Evolutionary conservation across 164 flowering plant species (phyloP).

Genomic region (Paratinospora sagittata): DNA sequence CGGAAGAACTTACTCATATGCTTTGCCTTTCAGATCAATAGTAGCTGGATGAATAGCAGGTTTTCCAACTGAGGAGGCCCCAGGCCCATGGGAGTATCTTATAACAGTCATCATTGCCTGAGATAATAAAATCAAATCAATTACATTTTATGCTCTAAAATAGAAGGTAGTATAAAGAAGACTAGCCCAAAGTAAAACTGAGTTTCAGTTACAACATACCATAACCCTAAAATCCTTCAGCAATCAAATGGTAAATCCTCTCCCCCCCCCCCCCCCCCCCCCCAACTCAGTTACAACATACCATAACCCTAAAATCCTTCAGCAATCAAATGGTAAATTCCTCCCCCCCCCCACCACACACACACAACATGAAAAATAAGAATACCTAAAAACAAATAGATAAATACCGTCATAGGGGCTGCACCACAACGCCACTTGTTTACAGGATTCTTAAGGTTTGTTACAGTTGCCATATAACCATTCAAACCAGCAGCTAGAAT

Average conservation of each 20-base stretch:
- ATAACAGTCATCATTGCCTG: slow-evolving; percentile 98
- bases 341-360: neutral
- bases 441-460: slow-evolving; percentile 84
- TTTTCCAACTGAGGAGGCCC: slow-evolving; percentile 57
- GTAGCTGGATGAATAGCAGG: slow-evolving; percentile 90
- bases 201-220: neutral
- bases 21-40: slow-evolving; percentile 90
- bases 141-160: neutral
- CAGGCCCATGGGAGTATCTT: slow-evolving; percentile 69
- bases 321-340: neutral
- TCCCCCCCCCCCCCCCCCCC: too few species aligned
- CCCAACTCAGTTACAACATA: too few species aligned
- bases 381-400: neutral
- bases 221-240: neutral
- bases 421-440: slow-evolving; percentile 99
- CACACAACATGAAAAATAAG: neutral
- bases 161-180: neutral
- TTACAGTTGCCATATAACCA: slow-evolving; percentile 94
- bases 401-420: slow-evolving; percentile 80
- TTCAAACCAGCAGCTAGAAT: slow-evolving; percentile 93
- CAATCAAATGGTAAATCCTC: too few species aligned
- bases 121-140: neutral
- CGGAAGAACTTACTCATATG: slow-evolving; percentile 67
- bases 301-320: too few species aligned
- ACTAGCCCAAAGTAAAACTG: neutral